These are phyloP conservation scores for Heteromeles arbutifolia DNA, from an alignment of 306 rosid genomes.

Conservation along the genomic window DNA sequence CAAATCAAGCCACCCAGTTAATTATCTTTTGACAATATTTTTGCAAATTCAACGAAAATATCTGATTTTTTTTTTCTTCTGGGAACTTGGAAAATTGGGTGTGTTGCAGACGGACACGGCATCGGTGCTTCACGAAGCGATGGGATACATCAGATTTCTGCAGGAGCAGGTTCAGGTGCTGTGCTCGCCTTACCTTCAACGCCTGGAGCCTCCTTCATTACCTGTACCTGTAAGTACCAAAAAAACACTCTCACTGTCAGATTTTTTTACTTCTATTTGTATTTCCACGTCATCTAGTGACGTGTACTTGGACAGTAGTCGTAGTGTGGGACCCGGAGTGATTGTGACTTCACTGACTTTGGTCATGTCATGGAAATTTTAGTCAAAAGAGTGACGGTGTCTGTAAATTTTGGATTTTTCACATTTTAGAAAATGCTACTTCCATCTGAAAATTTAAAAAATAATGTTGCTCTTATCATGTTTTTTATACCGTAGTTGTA, in stretches of 20 bases:
- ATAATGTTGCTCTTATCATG: no score
- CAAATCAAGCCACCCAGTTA: no score
- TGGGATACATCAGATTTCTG: constrained; percentile 82
- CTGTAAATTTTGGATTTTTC: not conserved
- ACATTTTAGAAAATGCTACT: not conserved
- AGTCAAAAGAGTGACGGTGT: not conserved
- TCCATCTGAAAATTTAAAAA: no score
- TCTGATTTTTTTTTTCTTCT: no score
- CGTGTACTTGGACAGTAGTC: not conserved
- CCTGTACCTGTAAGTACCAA: constrained; percentile 42
- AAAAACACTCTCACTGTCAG: no score
- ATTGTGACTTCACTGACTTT: not conserved
- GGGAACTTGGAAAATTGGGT: constrained; percentile 3
- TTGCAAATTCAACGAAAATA: not conserved
- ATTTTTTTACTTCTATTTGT: not conserved
- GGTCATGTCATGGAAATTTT: not conserved
- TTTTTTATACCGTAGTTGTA: no score
- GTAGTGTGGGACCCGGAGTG: not conserved
- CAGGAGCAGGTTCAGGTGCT: constrained; percentile 89
- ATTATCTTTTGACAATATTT: not conserved
- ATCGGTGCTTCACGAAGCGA: constrained; percentile 90
- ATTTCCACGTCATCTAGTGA: not conserved
- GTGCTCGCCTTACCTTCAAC: constrained; percentile 76
- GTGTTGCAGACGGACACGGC: constrained; percentile 81
- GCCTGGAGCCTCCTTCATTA: constrained; percentile 15